Conservation (phyloP, 2,329 filamentous ascomycete species). For the Trichoderma guizhouense region DNA sequence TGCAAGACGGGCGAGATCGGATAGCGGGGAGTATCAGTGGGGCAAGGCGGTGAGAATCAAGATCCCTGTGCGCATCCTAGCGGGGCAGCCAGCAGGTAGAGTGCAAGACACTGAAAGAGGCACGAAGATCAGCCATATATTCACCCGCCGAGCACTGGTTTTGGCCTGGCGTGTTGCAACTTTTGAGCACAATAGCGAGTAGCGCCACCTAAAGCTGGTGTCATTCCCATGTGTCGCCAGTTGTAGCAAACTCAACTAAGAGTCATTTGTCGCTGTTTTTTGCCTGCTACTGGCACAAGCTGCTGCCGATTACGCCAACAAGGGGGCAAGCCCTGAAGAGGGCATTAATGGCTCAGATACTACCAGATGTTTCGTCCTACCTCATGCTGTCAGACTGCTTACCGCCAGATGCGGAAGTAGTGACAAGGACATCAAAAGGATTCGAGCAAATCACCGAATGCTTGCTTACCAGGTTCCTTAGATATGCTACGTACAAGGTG, state of each 20-base stretch:
- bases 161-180: background rate
- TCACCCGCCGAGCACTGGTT: background rate
- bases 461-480: background rate
- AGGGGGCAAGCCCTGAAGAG: background rate
- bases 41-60: background rate
- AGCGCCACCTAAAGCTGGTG: background rate
- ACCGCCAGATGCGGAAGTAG: background rate
- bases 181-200: background rate
- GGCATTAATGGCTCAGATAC: background rate
- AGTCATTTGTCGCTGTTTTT: background rate
- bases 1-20: conserved; percentile 20
- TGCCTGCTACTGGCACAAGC: background rate
- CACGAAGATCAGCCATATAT: background rate
- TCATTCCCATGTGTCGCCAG: conserved; percentile 12
- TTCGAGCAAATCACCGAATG: background rate
- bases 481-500: background rate
- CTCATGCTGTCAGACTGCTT: background rate
- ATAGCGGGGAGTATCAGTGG: conserved; percentile 19
- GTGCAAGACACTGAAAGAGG: background rate
- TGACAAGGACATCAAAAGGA: background rate
- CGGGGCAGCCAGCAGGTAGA: background rate
- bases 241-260: background rate
- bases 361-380: background rate
- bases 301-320: background rate
- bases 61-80: background rate